Base-by-base conservation (phyloP, 2,329 filamentous ascomycete genomes). In the Zasmidium cellare region DNA sequence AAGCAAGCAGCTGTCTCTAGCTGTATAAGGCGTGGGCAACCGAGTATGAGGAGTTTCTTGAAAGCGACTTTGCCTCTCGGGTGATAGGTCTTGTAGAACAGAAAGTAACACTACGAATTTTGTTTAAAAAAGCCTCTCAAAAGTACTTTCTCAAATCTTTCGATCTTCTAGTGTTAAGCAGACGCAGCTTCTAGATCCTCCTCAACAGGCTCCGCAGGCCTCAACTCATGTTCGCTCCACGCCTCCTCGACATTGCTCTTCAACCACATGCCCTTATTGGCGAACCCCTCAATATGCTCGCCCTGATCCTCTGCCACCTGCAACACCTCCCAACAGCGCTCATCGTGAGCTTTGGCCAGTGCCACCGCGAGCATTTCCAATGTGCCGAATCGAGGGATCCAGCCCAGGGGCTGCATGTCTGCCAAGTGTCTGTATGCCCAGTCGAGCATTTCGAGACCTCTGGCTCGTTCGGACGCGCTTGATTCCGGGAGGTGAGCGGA, bases 301-400 rank as follows among this genome's bases (percentile, higher is more conserved):
- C 59, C 58, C 5, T 58, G 25, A 24, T 74, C 70, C 25, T 69
- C 68, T 5, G 65, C 61, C 19, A 61, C 58, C 53, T 74, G 71
- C 52, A 74, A 51, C 3, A 73, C 65, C 57, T 73, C 71, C 71
- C 71, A 74, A 38, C 70, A 72, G 14, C 71, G 63, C 28, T 51
- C 58, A 57, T 74, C 71, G 2, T 65, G 62, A 1, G 63, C 56
- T 5, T 31, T 53, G 0, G 70, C 71, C 7, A 74, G 55, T 25
- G 63, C 46, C 14, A 60, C 53, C 0, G 68, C 68, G 12, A 74
- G 57, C 28, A 41, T 23, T 53, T 71, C 68, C 2, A 72, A 31
- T 1, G 70, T 72, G 18, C 70, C 69, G 38, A 69, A 67, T 12
- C 72, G 65, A 9, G 70, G 71, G 60, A 71, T 64, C 65, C 67